Evolutionary conservation across 2,329 filamentous ascomycete species (phyloP).

Genomic region (Massarina eburnea): DNA sequence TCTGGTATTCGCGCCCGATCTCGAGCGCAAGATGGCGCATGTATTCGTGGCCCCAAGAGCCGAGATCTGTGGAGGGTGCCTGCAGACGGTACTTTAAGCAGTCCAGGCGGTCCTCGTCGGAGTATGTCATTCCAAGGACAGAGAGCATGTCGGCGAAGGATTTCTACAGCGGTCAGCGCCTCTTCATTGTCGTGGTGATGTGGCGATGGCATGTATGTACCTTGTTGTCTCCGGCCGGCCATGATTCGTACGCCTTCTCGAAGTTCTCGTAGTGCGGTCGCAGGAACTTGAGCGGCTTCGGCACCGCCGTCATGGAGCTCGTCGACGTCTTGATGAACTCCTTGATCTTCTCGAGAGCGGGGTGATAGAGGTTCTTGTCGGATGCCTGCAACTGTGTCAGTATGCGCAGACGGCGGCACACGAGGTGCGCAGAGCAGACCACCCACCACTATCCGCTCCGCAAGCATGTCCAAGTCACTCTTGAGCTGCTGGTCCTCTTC

Average conservation of each 20-base stretch:
- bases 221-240: conserved; percentile 83
- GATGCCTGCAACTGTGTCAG: conserved; percentile 64
- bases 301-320: conserved; percentile 98
- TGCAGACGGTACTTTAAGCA: conserved; percentile 94
- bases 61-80: conserved; percentile 87
- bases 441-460: conserved; percentile 84
- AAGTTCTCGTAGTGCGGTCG: conserved; percentile 93
- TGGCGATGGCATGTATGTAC: conserved; percentile 43
- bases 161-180: conserved; percentile 47
- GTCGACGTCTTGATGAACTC: conserved; percentile 98
- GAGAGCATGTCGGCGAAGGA: conserved; percentile 93
- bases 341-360: conserved; percentile 94
- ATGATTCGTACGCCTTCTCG: conserved; percentile 84
- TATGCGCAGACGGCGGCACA: conserved; percentile 25
- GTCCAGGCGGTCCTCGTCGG: conserved; percentile 92
- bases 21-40: conserved; percentile 93
- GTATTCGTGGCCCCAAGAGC: conserved; percentile 98
- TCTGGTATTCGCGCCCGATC: conserved; percentile 91
- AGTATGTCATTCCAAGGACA: conserved; percentile 98
- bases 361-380: conserved; percentile 84
- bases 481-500: conserved; percentile 99
- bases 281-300: conserved; percentile 97
- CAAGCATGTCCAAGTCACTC: conserved; percentile 95
- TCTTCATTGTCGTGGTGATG: background rate
- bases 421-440: conserved; percentile 1